Conservation (phyloP, 352 stramenopile genomes). For the Globisporangium cylindrosporum region DNA sequence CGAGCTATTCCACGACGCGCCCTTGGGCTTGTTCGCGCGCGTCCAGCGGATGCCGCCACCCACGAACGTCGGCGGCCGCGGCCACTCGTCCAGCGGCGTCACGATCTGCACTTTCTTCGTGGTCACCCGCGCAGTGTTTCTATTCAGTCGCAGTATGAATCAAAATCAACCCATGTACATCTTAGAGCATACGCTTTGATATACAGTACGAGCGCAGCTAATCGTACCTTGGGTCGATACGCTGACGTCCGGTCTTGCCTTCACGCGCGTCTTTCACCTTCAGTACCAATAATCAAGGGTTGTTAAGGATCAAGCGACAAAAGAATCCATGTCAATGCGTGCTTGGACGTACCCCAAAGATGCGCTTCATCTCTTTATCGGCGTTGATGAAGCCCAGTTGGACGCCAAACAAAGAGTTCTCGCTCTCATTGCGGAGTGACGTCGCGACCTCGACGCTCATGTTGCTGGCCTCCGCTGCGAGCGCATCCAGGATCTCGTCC, state of each 20-base stretch:
- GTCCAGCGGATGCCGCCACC: constrained; percentile 84
- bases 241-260: constrained; percentile 35
- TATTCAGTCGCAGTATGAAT: constrained; percentile 14
- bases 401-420: constrained; percentile 65
- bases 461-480: constrained; percentile 42
- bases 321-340: no score
- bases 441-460: constrained; percentile 35
- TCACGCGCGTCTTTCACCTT: constrained; percentile 70
- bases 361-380: constrained; percentile 88
- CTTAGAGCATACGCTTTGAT: neutral
- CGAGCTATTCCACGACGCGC: constrained; percentile 57
- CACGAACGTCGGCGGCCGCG: constrained; percentile 84
- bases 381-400: constrained; percentile 77
- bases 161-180: neutral
- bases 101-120: constrained; percentile 79
- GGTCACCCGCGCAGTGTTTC: constrained; percentile 49
- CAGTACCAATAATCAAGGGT: neutral
- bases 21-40: constrained; percentile 70
- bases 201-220: neutral
- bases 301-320: neutral
- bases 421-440: constrained; percentile 32
- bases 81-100: constrained; percentile 78
- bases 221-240: constrained; percentile 53
- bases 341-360: constrained; percentile 57
- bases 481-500: constrained; percentile 65